Evolutionary conservation across 2,329 filamentous ascomycete genomes (phyloP).

Genomic region (Diaporthe amygdali): DNA sequence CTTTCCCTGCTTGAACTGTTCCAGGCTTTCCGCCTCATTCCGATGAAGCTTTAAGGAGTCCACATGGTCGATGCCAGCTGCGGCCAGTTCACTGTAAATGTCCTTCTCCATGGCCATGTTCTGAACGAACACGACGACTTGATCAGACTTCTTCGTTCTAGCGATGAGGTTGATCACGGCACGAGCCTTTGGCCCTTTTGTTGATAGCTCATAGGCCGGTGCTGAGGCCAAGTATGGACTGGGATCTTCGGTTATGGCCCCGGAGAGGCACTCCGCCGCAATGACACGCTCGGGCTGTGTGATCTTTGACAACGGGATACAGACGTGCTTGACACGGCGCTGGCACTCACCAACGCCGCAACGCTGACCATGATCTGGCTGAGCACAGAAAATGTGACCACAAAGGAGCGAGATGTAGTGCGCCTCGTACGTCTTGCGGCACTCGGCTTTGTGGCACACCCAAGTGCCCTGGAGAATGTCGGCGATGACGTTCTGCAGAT

Average conservation of each 20-base stretch:
- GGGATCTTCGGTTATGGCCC: constrained; percentile 7
- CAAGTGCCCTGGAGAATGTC: background rate
- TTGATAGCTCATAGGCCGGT: background rate
- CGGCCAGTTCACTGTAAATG: constrained; percentile 29
- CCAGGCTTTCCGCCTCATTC: constrained; percentile 26
- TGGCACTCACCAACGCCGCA: constrained; percentile 20
- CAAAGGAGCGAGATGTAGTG: constrained; percentile 22
- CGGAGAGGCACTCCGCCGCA: background rate
- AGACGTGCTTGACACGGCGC: constrained; percentile 13
- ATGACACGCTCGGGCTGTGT: constrained; percentile 6
- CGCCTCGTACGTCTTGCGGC: background rate
- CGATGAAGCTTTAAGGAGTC: background rate
- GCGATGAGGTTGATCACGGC: constrained; percentile 31
- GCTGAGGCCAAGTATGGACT: background rate
- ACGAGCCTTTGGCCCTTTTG: constrained; percentile 29
- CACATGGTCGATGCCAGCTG: constrained; percentile 24
- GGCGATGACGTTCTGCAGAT: constrained; percentile 13
- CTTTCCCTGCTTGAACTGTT: constrained; percentile 34
- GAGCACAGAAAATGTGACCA: constrained; percentile 19
- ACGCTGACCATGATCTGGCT: background rate
- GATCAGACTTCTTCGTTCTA: constrained; percentile 30
- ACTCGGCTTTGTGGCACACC: background rate
- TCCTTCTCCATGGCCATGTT: constrained; percentile 35
- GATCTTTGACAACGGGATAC: constrained; percentile 17
- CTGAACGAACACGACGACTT: constrained; percentile 45